Base-by-base conservation (phyloP, 176 grass and related monocot species). In the Musa itinerans region DNA sequence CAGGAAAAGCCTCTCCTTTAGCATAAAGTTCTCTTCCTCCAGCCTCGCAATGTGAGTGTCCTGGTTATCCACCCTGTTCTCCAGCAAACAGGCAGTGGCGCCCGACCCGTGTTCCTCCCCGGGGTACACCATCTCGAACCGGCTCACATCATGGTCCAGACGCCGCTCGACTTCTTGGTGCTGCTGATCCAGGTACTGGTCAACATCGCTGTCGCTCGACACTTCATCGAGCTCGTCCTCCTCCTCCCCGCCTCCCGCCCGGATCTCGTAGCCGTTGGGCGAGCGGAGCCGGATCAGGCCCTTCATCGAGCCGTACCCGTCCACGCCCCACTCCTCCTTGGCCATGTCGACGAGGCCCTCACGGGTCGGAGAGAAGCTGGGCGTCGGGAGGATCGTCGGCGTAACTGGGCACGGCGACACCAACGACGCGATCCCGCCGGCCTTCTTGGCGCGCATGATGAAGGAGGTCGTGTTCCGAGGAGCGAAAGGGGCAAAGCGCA, bases 261-360 rank as follows among this genome's bases (percentile, higher is more conserved):
- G 78, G 72, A 57, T 67, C 56, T 78, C 65, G 3, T 34, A 69
- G 63, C 66, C 71, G 1, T 75, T 75, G 52, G 84, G 78, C 57
- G 66, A 76, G 43, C 87, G 87, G 71, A 96, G 87, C 43, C 93
- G 89, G 78, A 96, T 96, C 69, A 87, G 81, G 27, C 93, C 93
- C 78, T 89, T 96, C 93, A 96, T 96, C 49, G 93, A 92, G 63
- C 93, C 93, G 13, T 96, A 96, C 0, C 93, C 89, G 12, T 96
- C 93, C 2, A 96, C 89, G 49, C 93, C 93, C 89, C 93, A 92
- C 80, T 96, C 87, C n/a, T 79, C 89, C 87, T 89, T 86, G 1
- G 87, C 93, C 87, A 96, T 89, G 78, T 96, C 93, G 1, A 87
- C 79, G 51, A 96, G 82, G 78, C 85, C 89, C 76, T 96, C 93